Base-by-base conservation (phyloP, 352 stramenopile species). In the Phytophthora niederhauseri region DNA sequence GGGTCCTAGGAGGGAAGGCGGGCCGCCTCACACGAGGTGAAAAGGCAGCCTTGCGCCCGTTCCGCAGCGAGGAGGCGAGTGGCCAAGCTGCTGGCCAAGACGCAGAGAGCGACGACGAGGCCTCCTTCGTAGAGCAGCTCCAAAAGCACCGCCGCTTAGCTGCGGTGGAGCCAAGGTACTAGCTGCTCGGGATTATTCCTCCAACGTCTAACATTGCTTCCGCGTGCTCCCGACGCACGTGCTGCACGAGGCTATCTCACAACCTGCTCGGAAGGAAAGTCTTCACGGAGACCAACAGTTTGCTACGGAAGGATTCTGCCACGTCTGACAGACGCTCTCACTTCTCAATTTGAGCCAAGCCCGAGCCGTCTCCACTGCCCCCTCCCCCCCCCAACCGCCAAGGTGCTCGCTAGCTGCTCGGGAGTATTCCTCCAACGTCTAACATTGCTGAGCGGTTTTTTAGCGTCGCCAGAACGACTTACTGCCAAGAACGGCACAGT, bases 401-500 rank as follows among this genome's bases (percentile, higher is more conserved):
- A n/a, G n/a, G n/a, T n/a, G n/a, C n/a, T n/a, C n/a, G n/a, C 17
- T 12, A 48, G n/a, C 20, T 46, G n/a, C 2, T 67, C n/a, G 7
- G 7, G 4, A 50, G 1, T 15, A 46, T 46, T 15, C 14, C 38
- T 46, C 15, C 38, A 11, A 19, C 38, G 12, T 46, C 38, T n/a
- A 46, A 7, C 38, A 12, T 61, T 6, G 51, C 28, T 6, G 53
- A 57, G 31, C 15, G 58, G 0, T 52, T 68, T 68, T 30, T 63
- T 68, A 62, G 61, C 20, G 19, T 51, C 14, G 30, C 61, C 14
- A 30, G 61, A 15, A 46, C 61, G 26, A 62, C 43, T 3, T 61
- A 48, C 11, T 53, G 28, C 2, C 61, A 57, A 12, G 22, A 58
- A 26, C 52, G 53, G 2, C 36, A 55, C 17, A 22, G 8, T 3